These are phyloP conservation scores for Ligustrum vulgare DNA, from an alignment of 257 asterid genomes.

Conservation along the genomic window DNA sequence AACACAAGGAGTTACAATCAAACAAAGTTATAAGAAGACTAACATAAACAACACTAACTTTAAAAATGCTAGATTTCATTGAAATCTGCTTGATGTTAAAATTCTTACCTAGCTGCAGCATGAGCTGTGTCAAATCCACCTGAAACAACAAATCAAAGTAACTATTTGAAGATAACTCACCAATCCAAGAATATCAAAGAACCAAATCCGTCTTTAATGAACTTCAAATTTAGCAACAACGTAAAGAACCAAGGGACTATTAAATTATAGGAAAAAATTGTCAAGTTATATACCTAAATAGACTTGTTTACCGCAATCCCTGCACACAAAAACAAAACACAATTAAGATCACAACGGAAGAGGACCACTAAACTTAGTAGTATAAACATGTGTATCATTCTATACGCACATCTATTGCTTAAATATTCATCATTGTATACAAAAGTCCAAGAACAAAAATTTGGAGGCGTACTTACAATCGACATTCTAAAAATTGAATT, in stretches of 20 bases:
- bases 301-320: constrained; percentile 98
- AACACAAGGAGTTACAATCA: constrained; percentile 13
- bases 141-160: constrained; percentile 31
- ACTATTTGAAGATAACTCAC: background rate
- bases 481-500: background rate
- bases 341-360: constrained; percentile 19
- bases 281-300: constrained; percentile 61
- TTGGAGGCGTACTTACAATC: background rate
- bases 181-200: background rate
- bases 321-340: constrained; percentile 42
- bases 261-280: background rate
- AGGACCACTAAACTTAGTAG: constrained; percentile 9
- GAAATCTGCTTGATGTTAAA: constrained; percentile 8
- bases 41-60: constrained; percentile 13
- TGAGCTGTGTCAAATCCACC: constrained; percentile 99
- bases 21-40: constrained; percentile 1
- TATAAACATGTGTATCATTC: background rate
- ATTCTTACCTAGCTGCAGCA: constrained; percentile 78
- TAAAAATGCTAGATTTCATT: constrained; percentile 1
- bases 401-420: background rate
- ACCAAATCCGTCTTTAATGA: background rate
- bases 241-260: background rate
- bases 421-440: background rate
- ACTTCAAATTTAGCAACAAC: background rate
- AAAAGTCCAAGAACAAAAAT: background rate